phyloP scores from a whole-genome alignment of 257 asterid species.

The Leonotis leonurus region DNA sequence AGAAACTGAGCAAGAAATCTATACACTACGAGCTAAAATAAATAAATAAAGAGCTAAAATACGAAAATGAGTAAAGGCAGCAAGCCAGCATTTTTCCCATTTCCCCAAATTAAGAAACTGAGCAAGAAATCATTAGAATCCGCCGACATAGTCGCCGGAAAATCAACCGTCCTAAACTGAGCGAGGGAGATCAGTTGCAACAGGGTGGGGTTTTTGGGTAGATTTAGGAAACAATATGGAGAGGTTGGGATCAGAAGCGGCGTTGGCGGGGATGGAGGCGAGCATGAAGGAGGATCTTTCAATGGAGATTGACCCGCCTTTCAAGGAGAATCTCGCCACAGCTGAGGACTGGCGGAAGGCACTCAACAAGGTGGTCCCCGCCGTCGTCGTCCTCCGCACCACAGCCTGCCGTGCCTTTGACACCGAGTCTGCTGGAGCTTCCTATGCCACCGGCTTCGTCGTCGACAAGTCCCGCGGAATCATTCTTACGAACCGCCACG shows the following conservation, averaged over 20 bases:
- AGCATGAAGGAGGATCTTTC: slow-evolving; percentile 70
- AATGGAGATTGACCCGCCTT: slow-evolving; percentile 90
- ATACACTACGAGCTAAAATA: too few relatives aligned
- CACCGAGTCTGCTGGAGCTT: slow-evolving; percentile 89
- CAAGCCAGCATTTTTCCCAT: too few relatives aligned
- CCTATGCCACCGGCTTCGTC: slow-evolving; percentile 87
- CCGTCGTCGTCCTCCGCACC: slow-evolving; percentile 94
- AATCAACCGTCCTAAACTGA: too few relatives aligned
- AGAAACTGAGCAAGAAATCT: too few relatives aligned
- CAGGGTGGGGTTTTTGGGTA: slow-evolving; percentile 33
- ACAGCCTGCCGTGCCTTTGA: slow-evolving; percentile 92
- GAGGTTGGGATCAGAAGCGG: slow-evolving; percentile 68
- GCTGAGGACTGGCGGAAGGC: slow-evolving; percentile 93
- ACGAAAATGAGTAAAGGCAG: too few relatives aligned
- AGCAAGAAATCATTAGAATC: too few relatives aligned
- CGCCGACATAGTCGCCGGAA: too few relatives aligned
- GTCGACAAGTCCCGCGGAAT: slow-evolving; percentile 91
- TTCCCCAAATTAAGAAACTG: too few relatives aligned
- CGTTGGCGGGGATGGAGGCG: slow-evolving; percentile 50
- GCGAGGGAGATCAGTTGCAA: neutral
- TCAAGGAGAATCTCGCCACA: slow-evolving; percentile 62
- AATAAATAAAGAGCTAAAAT: too few relatives aligned
- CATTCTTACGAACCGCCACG: slow-evolving; percentile 92
- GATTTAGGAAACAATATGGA: slow-evolving; percentile 28
- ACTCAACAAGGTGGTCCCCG: slow-evolving; percentile 80